Conservation (phyloP, 257 asterid species). For the Penstemon davidsonii region DNA sequence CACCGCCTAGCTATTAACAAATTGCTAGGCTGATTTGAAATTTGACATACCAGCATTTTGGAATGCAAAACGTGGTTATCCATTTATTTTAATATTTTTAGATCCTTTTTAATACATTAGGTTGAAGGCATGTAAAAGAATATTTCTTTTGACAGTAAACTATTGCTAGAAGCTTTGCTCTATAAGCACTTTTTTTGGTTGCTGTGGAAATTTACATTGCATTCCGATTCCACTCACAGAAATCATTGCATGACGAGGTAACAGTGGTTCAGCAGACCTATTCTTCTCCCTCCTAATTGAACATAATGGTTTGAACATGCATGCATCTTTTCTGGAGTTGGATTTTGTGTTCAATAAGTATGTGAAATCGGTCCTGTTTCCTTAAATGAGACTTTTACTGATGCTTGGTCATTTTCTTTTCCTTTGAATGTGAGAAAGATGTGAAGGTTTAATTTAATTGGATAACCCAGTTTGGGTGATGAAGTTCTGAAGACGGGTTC, state of each 20-base stretch:
- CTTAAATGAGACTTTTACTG: background rate
- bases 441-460: too few relatives aligned
- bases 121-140: background rate
- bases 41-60: background rate
- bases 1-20: background rate
- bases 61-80: background rate
- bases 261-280: too few relatives aligned
- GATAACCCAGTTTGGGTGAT: too few relatives aligned
- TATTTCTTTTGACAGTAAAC: background rate
- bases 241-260: too few relatives aligned
- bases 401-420: too few relatives aligned
- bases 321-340: background rate
- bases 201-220: too few relatives aligned
- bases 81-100: background rate
- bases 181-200: slow-evolving; percentile 3
- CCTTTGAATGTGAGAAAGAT: too few relatives aligned
- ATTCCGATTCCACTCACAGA: too few relatives aligned
- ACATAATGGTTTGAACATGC: background rate
- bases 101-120: background rate
- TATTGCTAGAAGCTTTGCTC: slow-evolving; percentile 4
- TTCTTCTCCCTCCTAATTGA: too few relatives aligned
- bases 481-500: too few relatives aligned
- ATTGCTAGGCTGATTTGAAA: background rate
- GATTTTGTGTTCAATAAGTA: background rate
- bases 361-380: background rate